A percentile compares a stretch with the other conserved stretches of the same genome.
Evolutionary conservation across 2,329 filamentous ascomycete genomes (phyloP).

Genomic region (Thielaviopsis cerberus): DNA sequence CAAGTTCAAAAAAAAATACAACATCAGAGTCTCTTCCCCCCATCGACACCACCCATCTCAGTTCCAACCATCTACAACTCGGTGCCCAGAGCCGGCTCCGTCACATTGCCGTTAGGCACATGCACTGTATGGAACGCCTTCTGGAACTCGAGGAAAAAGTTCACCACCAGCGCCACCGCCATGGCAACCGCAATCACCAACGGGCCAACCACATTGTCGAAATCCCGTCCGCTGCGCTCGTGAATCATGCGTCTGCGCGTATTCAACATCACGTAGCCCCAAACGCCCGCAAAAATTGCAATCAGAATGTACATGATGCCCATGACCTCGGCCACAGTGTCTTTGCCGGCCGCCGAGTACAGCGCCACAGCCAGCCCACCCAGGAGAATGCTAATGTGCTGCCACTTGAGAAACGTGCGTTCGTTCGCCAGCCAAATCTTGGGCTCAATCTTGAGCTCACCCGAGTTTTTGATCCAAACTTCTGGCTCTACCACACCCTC

Average conservation of each 20-base stretch:
- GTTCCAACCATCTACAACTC: conserved; percentile 2
- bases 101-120: neutral
- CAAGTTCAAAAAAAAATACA: neutral
- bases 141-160: conserved; percentile 67
- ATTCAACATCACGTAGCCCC: conserved; percentile 76
- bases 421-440: conserved; percentile 99
- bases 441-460: conserved; percentile 79
- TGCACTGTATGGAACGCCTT: conserved; percentile 8
- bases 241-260: conserved; percentile 61
- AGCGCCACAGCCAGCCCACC: conserved; percentile 67
- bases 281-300: conserved; percentile 63
- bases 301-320: conserved; percentile 71
- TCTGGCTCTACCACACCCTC: conserved; percentile 75
- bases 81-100: neutral
- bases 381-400: conserved; percentile 79
- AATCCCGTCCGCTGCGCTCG: conserved; percentile 73
- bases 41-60: neutral
- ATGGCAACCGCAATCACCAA: conserved; percentile 65
- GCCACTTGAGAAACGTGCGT: conserved; percentile 96
- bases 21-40: neutral
- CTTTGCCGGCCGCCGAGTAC: conserved; percentile 71
- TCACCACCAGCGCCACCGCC: conserved; percentile 60
- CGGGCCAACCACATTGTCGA: conserved; percentile 76
- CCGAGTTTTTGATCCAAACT: conserved; percentile 84
- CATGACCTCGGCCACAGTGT: conserved; percentile 56